Evolutionary conservation across 1,284 basidiomycete species (phyloP), one percentile per base, ranked within the genome.

Genomic region (Inonotus obliquus): DNA sequence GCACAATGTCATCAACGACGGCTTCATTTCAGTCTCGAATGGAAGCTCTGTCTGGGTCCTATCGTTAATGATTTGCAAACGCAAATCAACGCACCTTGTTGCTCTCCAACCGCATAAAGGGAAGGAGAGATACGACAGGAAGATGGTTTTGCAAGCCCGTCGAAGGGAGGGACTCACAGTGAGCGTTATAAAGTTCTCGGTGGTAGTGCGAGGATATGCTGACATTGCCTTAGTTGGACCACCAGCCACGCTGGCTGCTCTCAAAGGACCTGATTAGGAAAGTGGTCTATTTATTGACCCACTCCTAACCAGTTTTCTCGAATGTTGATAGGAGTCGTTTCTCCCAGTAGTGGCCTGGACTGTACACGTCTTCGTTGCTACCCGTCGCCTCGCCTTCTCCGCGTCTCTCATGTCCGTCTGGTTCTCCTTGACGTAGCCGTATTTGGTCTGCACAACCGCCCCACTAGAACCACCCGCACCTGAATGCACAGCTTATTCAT

Each of bases 401-500:
- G 41, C 52, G 37, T 45, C 27, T 54, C 39, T 35, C 41, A 45
- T 54, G 41, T 54, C 49, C 54, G 41, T 54, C 49, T 45, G 44
- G 51, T 32, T 32, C 35, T 39, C 57, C 47, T 58, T 52, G 39
- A 61, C 41, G 54, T 39, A 56, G 21, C 61, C 57, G 21, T 38
- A 54, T 54, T 52, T 51, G 61, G 61, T 9, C 19, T 55, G 25
- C 17, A 63, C 61, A 63, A 59, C 32, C 25, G 47, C n/a, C 38
- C 52, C 54, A 27, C 52, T 54, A 41, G 19, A n/a, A 45, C 25
- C 51, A 52, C 29, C 9, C 1, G 6, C 13, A 44, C 19, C 29
- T 35, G 35, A 17, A 13, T 32, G 48, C 54, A 57, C 60, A 51
- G 60, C 60, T 56, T 61, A 45, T 61, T 59, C 57, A 53, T 62